Base-by-base conservation (phyloP, 805 yeast species). In the Komagataella phaffii region DNA sequence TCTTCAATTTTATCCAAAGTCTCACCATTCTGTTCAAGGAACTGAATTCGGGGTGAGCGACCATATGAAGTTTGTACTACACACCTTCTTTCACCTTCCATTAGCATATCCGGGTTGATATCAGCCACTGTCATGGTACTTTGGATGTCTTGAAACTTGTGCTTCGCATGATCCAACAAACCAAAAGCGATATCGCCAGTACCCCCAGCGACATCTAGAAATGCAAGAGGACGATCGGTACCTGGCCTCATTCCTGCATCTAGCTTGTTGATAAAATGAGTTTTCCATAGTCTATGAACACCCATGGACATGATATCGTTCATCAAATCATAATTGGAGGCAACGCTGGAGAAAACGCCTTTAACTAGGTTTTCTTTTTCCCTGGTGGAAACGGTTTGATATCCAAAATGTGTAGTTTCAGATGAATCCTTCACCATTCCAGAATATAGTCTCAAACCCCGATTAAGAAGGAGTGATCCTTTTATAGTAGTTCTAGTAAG, bases 171-270 rank as follows among this genome's bases (percentile, higher is more conserved):
- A 61, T 89, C 96, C 55, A 93, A 73, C 56, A 93, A 75, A 2
- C 99, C 95, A 68, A 88, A 88, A 1, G 99, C 99, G 67, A 93
- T 91, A 63, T 93, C 99, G 48, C 99, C 99, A 8, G 98, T 88
- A 21, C 99, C 99, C 54, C 99, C 99, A 24, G 99, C 99, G 53
- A 93, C 98, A 67, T 93, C 99, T 56, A 93, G 75, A 62, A 93
- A 91, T 53, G 82, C 79, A 59, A 93, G 72, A 3, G 96, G 96
- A 57, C 83, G 78, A n/a, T 57, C 56, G 12, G 71, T 65, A 12
- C 51, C 51, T 4, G 96, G 91, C 62, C 98, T 78, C 72, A 80
- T 81, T 40, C 99, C 99, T 47, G 97, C 95, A 63, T 93, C 96
- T 52, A 93, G 72, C 57, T 87, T 80, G 59, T 81, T 76, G 60